Evolutionary conservation across 2,329 filamentous ascomycete species (phyloP).

Genomic region (Fusarium acutatum): DNA sequence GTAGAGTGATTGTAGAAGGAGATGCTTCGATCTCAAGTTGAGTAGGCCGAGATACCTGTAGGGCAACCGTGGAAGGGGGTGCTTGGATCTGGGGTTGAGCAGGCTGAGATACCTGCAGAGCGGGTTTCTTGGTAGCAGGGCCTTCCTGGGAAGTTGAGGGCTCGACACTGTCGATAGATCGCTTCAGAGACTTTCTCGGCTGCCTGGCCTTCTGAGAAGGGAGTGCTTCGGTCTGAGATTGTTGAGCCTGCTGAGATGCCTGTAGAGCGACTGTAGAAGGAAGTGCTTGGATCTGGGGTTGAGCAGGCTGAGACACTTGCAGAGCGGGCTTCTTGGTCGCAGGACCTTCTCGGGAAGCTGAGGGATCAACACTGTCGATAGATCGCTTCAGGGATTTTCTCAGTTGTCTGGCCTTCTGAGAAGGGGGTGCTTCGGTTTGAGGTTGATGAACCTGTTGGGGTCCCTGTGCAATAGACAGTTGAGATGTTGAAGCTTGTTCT

Average conservation of each 20-base stretch:
- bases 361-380: background rate
- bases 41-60: background rate
- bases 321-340: background rate
- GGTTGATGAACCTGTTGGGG: background rate
- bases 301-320: background rate
- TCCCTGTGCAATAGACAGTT: background rate
- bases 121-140: background rate
- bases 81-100: background rate
- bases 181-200: background rate
- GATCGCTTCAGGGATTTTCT: background rate
- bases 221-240: background rate
- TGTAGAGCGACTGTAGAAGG: background rate
- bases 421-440: background rate
- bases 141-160: background rate
- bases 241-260: background rate
- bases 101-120: background rate
- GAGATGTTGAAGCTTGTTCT: background rate
- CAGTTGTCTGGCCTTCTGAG: background rate
- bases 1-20: background rate
- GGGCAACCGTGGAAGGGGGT: background rate
- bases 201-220: background rate
- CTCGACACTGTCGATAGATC: background rate
- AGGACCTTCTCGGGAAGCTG: background rate
- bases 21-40: background rate
- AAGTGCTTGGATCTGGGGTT: background rate